Evolutionary conservation across 371 early-diverging fungal species (phyloP), one percentile per base, ranked within the genome.

Genomic region (Lichtheimia hyalospora): DNA sequence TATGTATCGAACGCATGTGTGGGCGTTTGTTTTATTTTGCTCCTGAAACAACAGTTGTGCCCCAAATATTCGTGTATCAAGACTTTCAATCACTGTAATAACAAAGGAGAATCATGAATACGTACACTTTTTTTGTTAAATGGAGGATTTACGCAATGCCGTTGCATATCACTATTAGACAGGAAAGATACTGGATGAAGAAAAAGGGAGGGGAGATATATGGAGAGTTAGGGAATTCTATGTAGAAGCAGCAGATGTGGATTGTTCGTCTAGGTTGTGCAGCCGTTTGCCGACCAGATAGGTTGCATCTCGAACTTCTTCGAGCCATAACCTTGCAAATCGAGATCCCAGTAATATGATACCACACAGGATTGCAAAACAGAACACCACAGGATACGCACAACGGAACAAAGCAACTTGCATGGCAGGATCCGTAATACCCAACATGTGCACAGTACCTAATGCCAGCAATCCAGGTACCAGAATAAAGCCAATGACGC

Each of bases 241-340:
- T 23, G 52, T 23, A 20, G 52, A 53, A 10, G 14, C 24, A 51
- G 49, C 41, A 18, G 55, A n/a, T 18, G 40, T 39, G 18, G 49
- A 24, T 55, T 27, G 50, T 49, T 68, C 61, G 10, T 64, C 64
- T 51, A 88, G 56, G 52, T 88, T 88, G 59, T 85, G 87, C 55
- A 88, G 71, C 54, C 75, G 83, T 48, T 70, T 74, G 14, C 89
- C 89, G 28, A 85, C 69, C 51, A 85, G 63, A 52, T 89, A 89
- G 44, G 79, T 79, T 28, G 79, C 82, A 43, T 89, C 86, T 12
- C 85, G 79, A 7, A 87, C 77, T n/a, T 69, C 59, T 15, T 75
- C 71, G n/a, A 78, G 70, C 85, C 86, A 86, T 1, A 64, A 52
- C 12, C 53, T 43, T 50, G 65, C 62, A 25, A 84, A 62, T 49